Evolutionary conservation across 176 grass and related monocot genomes (phyloP).

Genomic region (Rhynchospora breviuscula): DNA sequence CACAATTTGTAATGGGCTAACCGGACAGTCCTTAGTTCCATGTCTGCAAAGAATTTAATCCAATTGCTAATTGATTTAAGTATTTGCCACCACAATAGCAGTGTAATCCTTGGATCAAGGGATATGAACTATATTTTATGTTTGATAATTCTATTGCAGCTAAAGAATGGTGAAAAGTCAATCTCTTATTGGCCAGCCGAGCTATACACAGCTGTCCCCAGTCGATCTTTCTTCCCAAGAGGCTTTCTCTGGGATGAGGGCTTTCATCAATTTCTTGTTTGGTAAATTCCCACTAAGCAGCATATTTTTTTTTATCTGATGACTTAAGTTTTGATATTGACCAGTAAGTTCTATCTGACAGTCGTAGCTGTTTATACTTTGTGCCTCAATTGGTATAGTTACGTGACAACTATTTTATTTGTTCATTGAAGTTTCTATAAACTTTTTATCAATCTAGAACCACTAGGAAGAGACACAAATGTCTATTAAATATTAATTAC

Average conservation of each 20-base stretch:
- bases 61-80: background rate
- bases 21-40: background rate
- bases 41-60: background rate
- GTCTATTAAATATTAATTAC: background rate
- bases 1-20: too few relatives aligned
- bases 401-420: background rate
- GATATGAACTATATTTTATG: background rate
- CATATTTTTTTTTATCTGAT: constrained; percentile 6
- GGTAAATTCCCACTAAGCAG: constrained; percentile 41
- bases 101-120: background rate
- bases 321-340: background rate
- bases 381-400: background rate
- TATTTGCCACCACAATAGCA: background rate
- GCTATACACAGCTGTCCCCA: constrained; percentile 93
- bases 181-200: constrained; percentile 86
- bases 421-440: constrained; percentile 1
- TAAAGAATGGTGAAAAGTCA: constrained; percentile 84
- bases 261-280: constrained; percentile 85
- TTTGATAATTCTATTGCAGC: constrained; percentile 47
- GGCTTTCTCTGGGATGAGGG: constrained; percentile 98
- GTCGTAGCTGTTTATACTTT: background rate
- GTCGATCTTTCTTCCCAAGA: constrained; percentile 90
- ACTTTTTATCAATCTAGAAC: background rate
- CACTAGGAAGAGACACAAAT: too few relatives aligned
- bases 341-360: background rate